Base-by-base conservation (phyloP, 2,329 filamentous ascomycete species). In the Alternaria panax region DNA sequence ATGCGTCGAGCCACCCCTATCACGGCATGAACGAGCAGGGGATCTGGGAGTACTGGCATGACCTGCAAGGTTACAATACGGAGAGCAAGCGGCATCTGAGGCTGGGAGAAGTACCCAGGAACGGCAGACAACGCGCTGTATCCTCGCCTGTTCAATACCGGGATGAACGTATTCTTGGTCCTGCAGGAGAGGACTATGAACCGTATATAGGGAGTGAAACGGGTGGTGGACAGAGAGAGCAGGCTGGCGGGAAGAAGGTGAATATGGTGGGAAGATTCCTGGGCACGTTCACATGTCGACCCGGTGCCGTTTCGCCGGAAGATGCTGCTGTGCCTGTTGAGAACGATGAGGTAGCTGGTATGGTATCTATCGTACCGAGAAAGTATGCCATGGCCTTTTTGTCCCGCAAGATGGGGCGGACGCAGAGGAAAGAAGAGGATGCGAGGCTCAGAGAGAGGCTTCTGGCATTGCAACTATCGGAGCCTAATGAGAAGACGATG, bases 371-470 rank as follows among this genome's bases (percentile, higher is more conserved):
- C 7, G 28, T 32, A 11, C 51, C 56, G 3, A 54, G 22, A 20
- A 59, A 50, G 30, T 55, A 50, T 11, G 28, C 25, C 3, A 18
- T 55, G 43, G 36, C 43, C 5, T 59, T 54, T 34, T 30, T 55
- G 5, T 40, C 43, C 3, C 32, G 30, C 14, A 59, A 50, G 9
- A 54, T 38, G 3, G 7, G 16, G 3, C 20, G 18, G 4, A n/a
- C 22, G 12, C 45, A 40, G 14, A 16, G 16, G 16, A n/a, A 11
- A 3, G 18, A 51, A 24, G 41, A 38, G 11, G 47, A 27, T 20
- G 20, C 28, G 14, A 50, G 9, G 20, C 22, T 28, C 5, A 7
- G 20, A 5, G 36, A 55, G 32, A 30, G 18, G 12, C 28, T 27
- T n/a, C 20, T 48, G 28, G 30, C 28, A 16, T 22, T 24, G 14